Base-by-base conservation (phyloP, 164 flowering plant genomes). In the Macadamia tetraphylla region DNA sequence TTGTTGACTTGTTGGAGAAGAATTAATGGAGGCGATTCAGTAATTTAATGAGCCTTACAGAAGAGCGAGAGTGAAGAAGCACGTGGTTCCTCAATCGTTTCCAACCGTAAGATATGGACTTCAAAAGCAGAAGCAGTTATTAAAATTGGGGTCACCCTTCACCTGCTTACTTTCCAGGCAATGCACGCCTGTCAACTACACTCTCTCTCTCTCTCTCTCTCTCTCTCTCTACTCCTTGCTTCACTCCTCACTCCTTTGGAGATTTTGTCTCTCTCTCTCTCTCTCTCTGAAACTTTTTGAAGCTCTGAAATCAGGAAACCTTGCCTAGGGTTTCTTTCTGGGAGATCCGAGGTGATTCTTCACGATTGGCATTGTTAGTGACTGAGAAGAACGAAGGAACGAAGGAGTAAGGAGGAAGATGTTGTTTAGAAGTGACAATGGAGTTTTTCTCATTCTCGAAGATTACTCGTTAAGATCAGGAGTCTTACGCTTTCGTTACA, bases 271-370 rank as follows among this genome's bases (percentile, higher is more conserved):
- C 40, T 35, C 40, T 35, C 40, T 35, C 40, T 35, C 40, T 40
- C 62, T 58, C 68, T 58, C 64, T 66, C 60, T 18, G 62, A 23
- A 23, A 5, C 29, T n/a, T 13, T 55, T 69, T 67, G 48, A 9
- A 9, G 48, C 9, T 43, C 48, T 43, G 48, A 9, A 23, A 23
- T 23, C 23, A 0, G 23, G 23, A 23, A 23, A 23, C 23, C 48
- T 43, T 43, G 6, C 9, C 7, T 43, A 43, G 48, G 48, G 9
- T 5, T 43, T 43, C 48, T 43, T 43, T 6, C 89, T 29, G 97
- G 97, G 18, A 71, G 78, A 65, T 81, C 89, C 66, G 96, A 91
- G 70, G 68, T 75, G 43, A 93, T 92, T 65, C 79, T 46, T 46
- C 13, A 46, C 6, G 9, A 9, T 46, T 46, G 51, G 51, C 51